A percentile compares a stretch with the other conserved stretches of the same genome.
These are phyloP conservation scores for Clonostachys rhizophaga DNA, from an alignment of 2,329 filamentous ascomycete species.

Conservation along the genomic window DNA sequence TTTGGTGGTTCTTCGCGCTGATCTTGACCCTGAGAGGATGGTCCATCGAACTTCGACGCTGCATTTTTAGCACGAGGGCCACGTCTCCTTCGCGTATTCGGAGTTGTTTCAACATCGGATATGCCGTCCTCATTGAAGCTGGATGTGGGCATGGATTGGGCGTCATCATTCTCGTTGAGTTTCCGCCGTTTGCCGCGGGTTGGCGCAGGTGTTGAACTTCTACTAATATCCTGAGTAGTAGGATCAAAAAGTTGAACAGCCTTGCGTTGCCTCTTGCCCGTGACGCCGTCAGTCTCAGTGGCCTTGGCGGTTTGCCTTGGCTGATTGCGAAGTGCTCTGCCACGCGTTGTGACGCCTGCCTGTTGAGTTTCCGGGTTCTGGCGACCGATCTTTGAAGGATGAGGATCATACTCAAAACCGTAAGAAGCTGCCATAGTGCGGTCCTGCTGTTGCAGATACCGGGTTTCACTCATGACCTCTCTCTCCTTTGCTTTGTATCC, in stretches of 20 bases:
- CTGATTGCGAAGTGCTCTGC: slow-evolving; percentile 50
- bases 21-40: background rate
- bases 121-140: slow-evolving; percentile 24
- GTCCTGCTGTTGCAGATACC: slow-evolving; percentile 48
- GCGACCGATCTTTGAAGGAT: slow-evolving; percentile 50
- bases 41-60: too few relatives aligned
- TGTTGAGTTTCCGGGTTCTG: slow-evolving; percentile 54
- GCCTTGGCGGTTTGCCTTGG: slow-evolving; percentile 54
- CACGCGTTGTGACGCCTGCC: slow-evolving; percentile 43
- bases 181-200: slow-evolving; percentile 22
- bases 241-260: slow-evolving; percentile 46
- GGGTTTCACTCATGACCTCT: slow-evolving; percentile 35
- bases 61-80: background rate
- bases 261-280: slow-evolving; percentile 49
- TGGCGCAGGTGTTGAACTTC: slow-evolving; percentile 43
- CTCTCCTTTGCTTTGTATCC: slow-evolving; percentile 43
- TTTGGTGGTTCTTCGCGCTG: slow-evolving; percentile 1
- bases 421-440: slow-evolving; percentile 55
- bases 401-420: slow-evolving; percentile 56
- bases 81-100: slow-evolving; percentile 19
- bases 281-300: slow-evolving; percentile 45
- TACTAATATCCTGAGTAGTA: slow-evolving; percentile 43
- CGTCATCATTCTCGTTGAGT: slow-evolving; percentile 16
- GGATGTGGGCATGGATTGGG: slow-evolving; percentile 15
- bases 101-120: slow-evolving; percentile 19